phyloP scores from a whole-genome alignment of 2,329 filamentous ascomycete genomes.

The Rhytidhysteron rufulum region DNA sequence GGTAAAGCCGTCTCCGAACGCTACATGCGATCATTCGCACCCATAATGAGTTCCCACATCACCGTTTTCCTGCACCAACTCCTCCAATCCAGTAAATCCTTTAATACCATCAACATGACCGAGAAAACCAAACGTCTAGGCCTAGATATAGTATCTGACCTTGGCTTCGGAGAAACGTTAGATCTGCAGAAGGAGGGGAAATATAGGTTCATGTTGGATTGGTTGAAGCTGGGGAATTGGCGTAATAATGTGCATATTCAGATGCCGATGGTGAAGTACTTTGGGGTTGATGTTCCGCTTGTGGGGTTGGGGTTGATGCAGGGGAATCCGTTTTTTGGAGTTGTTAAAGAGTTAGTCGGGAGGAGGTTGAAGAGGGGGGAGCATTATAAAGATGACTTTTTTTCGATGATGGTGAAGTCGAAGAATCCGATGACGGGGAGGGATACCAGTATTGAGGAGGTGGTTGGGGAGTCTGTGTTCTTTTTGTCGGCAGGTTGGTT shows the following conservation, averaged over 20 bases:
- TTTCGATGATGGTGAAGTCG: background rate
- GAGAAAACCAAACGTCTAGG: background rate
- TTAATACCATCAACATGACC: conserved; percentile 31
- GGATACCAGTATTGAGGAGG: background rate
- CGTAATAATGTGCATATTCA: background rate
- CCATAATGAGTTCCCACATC: conserved; percentile 31
- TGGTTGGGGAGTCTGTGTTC: background rate
- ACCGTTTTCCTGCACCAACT: conserved; percentile 18
- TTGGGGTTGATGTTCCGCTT: background rate
- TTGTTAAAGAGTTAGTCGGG: background rate
- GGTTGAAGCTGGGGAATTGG: background rate
- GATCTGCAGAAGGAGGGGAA: background rate
- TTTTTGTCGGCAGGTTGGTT: background rate
- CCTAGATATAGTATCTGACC: background rate
- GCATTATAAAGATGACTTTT: background rate
- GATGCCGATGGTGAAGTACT: background rate
- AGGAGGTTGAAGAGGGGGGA: background rate
- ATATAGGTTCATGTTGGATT: background rate
- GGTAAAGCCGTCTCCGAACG: conserved; percentile 35
- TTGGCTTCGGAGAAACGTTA: background rate
- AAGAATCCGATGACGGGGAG: background rate
- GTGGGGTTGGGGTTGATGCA: too few relatives aligned
- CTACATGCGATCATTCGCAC: conserved; percentile 37
- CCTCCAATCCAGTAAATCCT: conserved; percentile 4
- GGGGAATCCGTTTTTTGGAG: too few relatives aligned